Base-by-base conservation (phyloP, 345 rosid genomes). In the Toxicodendron radicans region DNA sequence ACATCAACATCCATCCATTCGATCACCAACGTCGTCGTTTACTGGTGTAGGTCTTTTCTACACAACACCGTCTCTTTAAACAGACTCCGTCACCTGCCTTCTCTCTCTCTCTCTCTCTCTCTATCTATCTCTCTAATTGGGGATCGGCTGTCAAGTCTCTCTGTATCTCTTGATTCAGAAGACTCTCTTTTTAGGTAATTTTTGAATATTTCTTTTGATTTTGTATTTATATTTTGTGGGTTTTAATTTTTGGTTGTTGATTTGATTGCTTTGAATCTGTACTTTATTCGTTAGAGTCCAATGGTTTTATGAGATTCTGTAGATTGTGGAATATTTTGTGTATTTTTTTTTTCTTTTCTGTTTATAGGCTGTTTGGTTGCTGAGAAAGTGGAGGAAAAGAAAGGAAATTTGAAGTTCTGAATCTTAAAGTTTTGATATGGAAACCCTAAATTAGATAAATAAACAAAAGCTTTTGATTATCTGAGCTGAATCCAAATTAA, bases 31-130 rank as follows among this genome's bases (percentile, higher is more conserved):
- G 75, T 58, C 79, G 73, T 78, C 75, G 66, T 78, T 79, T 66
- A 74, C 82, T 59, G 38, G 54, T 64, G 75, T 56, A 45, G 78
- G 48, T 73, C 45, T 67, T 77, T 75, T 64, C 75, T 49, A 4
- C 17, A 21, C 62, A 33, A 30, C 77, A 56, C 84, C 87, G 87
- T 86, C 86, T 80, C 76, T 79, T 73, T 78, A 73, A 79, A 73
- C 81, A 32, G 75, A 75, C 73, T 66, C 80, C 79, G 83, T 78
- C 62, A 62, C 53, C 14, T 17, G 5, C 41, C 46, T 30, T 12
- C 57, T 75, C 72, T 27, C 56, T 46, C 70, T 72, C 74, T 68
- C 20, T 66, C 68, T 35, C 68, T 79, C 58, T 46, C 62, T 35
- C 59, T n/a, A n/a, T 75, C 79, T 68, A 62, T 77, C 70, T 66